Conservation (phyloP, 345 rosid genomes). For the Arabidopsis suecica region DNA sequence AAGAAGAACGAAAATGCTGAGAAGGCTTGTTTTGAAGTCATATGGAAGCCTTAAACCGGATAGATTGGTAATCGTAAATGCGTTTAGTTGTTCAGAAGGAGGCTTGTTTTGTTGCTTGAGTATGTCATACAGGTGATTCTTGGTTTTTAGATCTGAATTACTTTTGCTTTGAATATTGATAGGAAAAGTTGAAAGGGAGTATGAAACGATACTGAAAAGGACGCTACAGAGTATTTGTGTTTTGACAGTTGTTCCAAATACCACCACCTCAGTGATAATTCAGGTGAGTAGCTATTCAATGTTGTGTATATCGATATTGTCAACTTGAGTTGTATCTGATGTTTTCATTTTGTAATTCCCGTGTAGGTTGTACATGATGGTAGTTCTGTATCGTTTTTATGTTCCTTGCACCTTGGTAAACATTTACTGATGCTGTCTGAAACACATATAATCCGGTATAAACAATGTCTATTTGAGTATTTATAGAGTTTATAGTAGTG, state of each 20-base stretch:
- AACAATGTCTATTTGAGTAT: too few species aligned
- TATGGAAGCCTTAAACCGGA: slow-evolving; percentile 95
- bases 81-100: background rate
- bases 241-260: slow-evolving; percentile 79
- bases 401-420: too few species aligned
- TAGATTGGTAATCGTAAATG: slow-evolving; percentile 59
- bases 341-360: too few species aligned
- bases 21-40: slow-evolving; percentile 88
- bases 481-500: too few species aligned
- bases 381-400: too few species aligned
- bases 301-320: too few species aligned
- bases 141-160: background rate
- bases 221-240: slow-evolving; percentile 87
- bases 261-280: too few species aligned
- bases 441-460: too few species aligned
- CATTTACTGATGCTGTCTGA: too few species aligned
- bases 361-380: too few species aligned
- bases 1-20: slow-evolving; percentile 93
- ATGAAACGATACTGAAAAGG: slow-evolving; percentile 79
- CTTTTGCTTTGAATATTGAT: slow-evolving; percentile 11
- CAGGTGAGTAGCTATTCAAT: too few species aligned
- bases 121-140: background rate
- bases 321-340: too few species aligned
- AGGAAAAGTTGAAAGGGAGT: slow-evolving; percentile 83
- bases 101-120: background rate